A percentile compares a stretch with the other conserved stretches of the same genome.
phyloP scores from a whole-genome alignment of 169 alveolate genomes.

The Eimeria necatrix region DNA sequence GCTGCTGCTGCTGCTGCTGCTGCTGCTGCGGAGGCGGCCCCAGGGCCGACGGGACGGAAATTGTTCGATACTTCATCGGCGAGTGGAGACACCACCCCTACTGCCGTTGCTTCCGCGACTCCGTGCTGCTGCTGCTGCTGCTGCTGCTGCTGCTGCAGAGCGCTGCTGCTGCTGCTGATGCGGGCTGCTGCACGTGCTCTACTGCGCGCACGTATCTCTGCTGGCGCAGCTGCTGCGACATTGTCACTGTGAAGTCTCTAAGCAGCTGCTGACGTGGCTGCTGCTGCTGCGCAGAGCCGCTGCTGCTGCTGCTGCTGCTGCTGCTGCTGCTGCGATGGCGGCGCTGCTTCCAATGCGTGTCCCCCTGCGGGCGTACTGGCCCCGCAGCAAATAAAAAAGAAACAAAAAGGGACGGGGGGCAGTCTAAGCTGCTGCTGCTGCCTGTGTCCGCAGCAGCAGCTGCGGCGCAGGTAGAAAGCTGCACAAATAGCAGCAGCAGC shows the following conservation, averaged over 20 bases:
- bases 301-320: not conserved
- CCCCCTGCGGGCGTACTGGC: no score
- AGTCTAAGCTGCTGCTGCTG: no score
- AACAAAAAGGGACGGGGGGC: no score
- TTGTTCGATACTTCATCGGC: not conserved
- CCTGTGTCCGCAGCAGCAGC: no score
- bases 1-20: slow-evolving; percentile 53
- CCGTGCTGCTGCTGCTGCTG: slow-evolving; percentile 16
- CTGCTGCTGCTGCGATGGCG: not conserved
- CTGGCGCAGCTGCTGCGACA: not conserved
- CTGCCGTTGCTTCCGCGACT: not conserved
- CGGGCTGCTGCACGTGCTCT: not conserved
- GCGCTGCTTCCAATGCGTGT: not conserved
- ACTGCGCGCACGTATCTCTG: not conserved
- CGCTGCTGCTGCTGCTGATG: slow-evolving; percentile 9
- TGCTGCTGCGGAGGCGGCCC: slow-evolving; percentile 38
- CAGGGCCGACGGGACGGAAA: not conserved
- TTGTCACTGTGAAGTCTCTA: not conserved
- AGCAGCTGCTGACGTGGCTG: not conserved
- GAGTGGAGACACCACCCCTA: not conserved
- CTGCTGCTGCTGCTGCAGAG: no score
- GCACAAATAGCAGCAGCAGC: slow-evolving; percentile 29
- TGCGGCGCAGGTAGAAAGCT: no score
- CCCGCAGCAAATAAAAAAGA: no score
- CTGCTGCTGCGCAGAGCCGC: not conserved